These are phyloP conservation scores for Keithomyces neogunnii DNA, from an alignment of 2,329 filamentous ascomycete genomes.

Conservation along the genomic window DNA sequence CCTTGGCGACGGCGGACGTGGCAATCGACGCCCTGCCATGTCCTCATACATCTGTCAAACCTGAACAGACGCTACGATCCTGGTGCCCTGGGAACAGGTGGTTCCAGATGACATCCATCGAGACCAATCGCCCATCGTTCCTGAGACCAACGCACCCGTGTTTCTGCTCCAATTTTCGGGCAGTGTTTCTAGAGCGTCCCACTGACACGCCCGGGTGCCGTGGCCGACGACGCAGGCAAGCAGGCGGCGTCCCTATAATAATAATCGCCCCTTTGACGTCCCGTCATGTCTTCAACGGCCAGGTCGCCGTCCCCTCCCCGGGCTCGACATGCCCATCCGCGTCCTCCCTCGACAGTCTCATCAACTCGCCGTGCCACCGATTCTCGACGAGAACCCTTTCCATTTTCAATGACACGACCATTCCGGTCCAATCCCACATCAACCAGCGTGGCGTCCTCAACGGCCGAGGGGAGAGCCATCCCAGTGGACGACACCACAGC, in stretches of 20 bases:
- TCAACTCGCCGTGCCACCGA: constrained; percentile 17
- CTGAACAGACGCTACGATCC: neutral
- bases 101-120: neutral
- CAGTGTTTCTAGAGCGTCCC: neutral
- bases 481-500: constrained; percentile 48
- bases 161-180: neutral
- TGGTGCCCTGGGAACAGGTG: neutral
- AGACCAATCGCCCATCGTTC: neutral
- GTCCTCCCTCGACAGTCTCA: constrained; percentile 15
- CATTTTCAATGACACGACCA: constrained; percentile 39
- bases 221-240: neutral
- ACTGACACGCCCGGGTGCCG: neutral
- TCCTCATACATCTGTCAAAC: neutral
- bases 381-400: constrained; percentile 28
- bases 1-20: neutral
- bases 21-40: neutral
- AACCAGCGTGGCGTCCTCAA: constrained; percentile 44
- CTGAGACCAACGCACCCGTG: neutral
- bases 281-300: constrained; percentile 2
- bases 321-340: constrained; percentile 8
- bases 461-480: constrained; percentile 47
- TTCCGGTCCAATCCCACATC: constrained; percentile 42
- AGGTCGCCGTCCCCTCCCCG: constrained; percentile 12
- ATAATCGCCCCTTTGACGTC: neutral
- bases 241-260: too few relatives aligned